These are phyloP conservation scores for Naganishia cerealis DNA, from an alignment of 1,284 basidiomycete genomes.

Conservation along the genomic window DNA sequence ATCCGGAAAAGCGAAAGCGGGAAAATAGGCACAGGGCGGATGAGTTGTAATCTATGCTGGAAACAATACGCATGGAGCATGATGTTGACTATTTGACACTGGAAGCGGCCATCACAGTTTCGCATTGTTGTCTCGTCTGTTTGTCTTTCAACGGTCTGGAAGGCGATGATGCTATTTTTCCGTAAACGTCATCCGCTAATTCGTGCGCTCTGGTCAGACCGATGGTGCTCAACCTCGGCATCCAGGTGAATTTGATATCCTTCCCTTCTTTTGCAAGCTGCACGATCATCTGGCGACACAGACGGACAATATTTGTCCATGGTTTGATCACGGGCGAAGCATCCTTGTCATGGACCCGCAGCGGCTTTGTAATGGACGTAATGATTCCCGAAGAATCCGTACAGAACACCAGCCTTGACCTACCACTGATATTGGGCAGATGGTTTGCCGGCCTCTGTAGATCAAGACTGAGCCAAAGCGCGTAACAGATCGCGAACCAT, in stretches of 20 bases:
- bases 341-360: conserved; percentile 1
- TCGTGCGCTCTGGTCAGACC: conserved; percentile 19
- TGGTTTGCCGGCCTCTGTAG: neutral
- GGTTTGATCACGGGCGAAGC: neutral
- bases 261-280: conserved; percentile 9
- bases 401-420: conserved; percentile 16
- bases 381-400: conserved; percentile 24
- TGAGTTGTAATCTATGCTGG: neutral
- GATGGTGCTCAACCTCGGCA: conserved; percentile 18
- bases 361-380: conserved; percentile 9
- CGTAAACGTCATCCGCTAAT: conserved; percentile 22
- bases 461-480: conserved; percentile 16
- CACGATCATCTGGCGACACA: conserved; percentile 15
- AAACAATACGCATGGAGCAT: neutral
- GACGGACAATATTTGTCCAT: conserved; percentile 7
- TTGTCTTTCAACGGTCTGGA: neutral
- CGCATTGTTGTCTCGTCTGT: neutral
- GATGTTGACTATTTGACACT: neutral
- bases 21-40: conserved; percentile 6
- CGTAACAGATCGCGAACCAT: conserved; percentile 28
- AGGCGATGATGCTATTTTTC: neutral
- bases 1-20: conserved; percentile 19
- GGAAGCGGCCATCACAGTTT: neutral
- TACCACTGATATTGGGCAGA: conserved; percentile 16
- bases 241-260: conserved; percentile 24